A percentile compares a stretch with the other conserved stretches of the same genome.
phyloP scores from a whole-genome alignment of 371 early-diverging fungal genomes.

The Mortierella sp. region DNA sequence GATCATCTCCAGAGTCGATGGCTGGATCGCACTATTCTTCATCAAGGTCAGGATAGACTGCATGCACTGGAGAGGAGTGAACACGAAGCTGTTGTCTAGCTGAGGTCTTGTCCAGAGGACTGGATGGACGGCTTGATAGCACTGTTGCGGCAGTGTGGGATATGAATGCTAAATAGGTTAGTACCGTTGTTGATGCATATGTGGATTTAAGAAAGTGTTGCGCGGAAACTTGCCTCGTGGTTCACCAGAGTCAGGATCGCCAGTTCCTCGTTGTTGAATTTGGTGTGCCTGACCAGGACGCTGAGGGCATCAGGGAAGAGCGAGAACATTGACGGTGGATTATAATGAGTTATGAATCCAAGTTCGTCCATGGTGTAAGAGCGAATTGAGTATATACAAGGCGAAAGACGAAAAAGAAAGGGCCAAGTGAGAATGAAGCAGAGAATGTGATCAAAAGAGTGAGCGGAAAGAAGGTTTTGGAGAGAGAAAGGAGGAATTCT shows the following conservation, averaged over 20 bases:
- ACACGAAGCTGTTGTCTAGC: constrained; percentile 32
- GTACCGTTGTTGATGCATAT: no score
- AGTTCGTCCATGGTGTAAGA: constrained; percentile 15
- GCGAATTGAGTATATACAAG: no score
- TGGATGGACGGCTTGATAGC: constrained; percentile 25
- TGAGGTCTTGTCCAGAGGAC: constrained; percentile 28
- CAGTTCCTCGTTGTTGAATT: constrained; percentile 28
- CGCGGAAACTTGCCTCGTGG: constrained; percentile 25
- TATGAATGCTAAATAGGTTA: no score
- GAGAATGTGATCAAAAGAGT: no score
- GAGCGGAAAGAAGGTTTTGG: no score
- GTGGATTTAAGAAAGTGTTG: no score
- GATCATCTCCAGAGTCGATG: constrained; percentile 22
- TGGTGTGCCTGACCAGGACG: constrained; percentile 13
- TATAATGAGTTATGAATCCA: constrained; percentile 4
- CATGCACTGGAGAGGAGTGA: constrained; percentile 44
- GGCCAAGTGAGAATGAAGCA: no score
- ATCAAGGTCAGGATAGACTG: constrained; percentile 31
- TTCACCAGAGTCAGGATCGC: constrained; percentile 38
- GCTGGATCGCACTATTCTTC: constrained; percentile 8
- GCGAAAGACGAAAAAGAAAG: not conserved
- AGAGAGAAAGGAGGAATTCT: no score
- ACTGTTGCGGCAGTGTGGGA: constrained; percentile 20
- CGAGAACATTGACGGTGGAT: constrained; percentile 33
- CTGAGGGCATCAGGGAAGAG: constrained; percentile 49